Base-by-base conservation (phyloP, 768 basidiomycete genomes). In the Tricholoma matsutake region DNA sequence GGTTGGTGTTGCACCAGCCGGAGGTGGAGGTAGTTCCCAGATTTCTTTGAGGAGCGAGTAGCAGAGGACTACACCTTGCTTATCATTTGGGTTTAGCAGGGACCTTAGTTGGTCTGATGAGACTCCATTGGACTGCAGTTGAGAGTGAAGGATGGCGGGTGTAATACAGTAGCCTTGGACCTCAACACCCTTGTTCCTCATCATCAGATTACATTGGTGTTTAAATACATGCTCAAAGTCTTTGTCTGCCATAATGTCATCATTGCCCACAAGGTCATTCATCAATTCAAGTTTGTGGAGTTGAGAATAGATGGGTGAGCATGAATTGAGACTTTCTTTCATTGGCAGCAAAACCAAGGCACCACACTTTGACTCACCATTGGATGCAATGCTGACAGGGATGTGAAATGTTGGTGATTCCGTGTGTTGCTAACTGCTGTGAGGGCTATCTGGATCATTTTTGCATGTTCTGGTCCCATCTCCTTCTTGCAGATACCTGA, bases 141-240 rank as follows among this genome's bases (percentile, higher is more conserved):
- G 71, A 1, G 45, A 41, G 4, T 18, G 29, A 8, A 69, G 32
- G 32, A 55, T 55, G 0, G 54, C 10, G 8, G 54, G 54, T 1
- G 54, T 55, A n/a, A 55, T 34, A 11, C 54, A 37, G 20, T 16
- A 14, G 25, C 54, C 54, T 14, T 55, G 25, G 6, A 55, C 9
- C 0, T 66, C 61, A 6, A 72, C 62, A 6, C 72, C 72, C 11
- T 62, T 58, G 22, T 28, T 43, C 29, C 67, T 68, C 55, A 73
- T 51, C 18, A 73, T 54, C 4, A 73, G 66, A 47, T 68, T 68
- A 1, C 67, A 63, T 9, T 64, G 57, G 0, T 65, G 56, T 56
- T 74, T 73, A 59, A 73, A 60, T 14, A 72, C 54, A 61, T 77
- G 68, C 65, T 74, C 73, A 62, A 65, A 66, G 62, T 73, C 72